Conservation (phyloP, 257 asterid species). For the Scutellaria minor region DNA sequence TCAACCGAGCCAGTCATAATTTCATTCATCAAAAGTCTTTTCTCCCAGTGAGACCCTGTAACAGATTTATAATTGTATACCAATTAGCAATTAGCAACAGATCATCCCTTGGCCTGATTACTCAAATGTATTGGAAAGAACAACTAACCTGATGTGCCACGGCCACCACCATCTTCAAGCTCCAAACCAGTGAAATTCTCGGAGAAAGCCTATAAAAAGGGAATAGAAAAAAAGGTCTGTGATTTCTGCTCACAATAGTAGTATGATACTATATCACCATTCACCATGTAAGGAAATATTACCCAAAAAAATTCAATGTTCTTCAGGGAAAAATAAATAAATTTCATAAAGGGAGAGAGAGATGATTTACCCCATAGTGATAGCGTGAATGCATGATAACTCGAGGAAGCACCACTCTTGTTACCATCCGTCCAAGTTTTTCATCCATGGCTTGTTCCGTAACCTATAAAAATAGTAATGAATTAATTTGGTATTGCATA, state of each 20-base stretch:
- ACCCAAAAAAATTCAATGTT: not conserved
- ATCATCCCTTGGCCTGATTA: conserved; percentile 8
- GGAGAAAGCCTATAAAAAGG: conserved; percentile 71
- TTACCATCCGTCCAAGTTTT: conserved; percentile 80
- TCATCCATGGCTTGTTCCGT: conserved; percentile 82
- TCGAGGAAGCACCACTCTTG: conserved; percentile 92
- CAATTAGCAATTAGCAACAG: conserved; percentile 30
- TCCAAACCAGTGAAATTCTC: conserved; percentile 93
- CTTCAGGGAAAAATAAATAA: not conserved
- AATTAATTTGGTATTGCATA: conserved; percentile 14
- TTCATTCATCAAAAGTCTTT: conserved; percentile 93
- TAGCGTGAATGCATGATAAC: conserved; percentile 90
- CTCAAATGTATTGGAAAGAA: conserved; percentile 4
- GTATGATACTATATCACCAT: not conserved
- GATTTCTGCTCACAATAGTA: conserved; percentile 18
- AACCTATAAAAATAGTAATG: conserved; percentile 51
- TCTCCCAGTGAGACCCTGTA: conserved; percentile 99
- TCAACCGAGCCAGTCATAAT: conserved; percentile 99
- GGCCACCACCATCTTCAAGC: conserved; percentile 99
- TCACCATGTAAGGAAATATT: conserved; percentile 1
- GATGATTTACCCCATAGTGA: conserved; percentile 76
- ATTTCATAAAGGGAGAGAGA: conserved; percentile 8
- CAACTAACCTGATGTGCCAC: conserved; percentile 87
- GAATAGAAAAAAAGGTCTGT: not conserved
- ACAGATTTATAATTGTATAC: conserved; percentile 25